Percentiles rank a stretch among this genome's conserved stretches.
Evolutionary conservation across 371 early-diverging fungal species (phyloP).

Genomic region (Zopfochytrium polystomum): DNA sequence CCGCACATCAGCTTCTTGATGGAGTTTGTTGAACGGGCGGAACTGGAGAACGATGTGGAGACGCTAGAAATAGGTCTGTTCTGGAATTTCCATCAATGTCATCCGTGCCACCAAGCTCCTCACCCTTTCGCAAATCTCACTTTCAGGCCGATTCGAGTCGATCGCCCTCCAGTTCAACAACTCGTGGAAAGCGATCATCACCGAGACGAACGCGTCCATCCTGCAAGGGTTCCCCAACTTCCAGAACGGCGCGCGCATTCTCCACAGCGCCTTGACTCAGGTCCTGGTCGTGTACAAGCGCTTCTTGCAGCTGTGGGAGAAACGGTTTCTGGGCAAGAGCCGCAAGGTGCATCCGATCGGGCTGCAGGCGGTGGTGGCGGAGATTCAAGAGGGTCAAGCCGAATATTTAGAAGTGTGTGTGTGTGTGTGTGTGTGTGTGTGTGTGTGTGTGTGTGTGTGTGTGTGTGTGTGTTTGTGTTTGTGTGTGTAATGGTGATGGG

Average conservation of each 20-base stretch:
- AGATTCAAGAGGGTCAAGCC: slow-evolving; percentile 59
- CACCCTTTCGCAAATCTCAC: too few relatives aligned
- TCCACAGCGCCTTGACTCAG: slow-evolving; percentile 82
- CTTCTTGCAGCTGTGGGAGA: slow-evolving; percentile 73
- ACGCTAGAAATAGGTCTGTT: slow-evolving; percentile 30
- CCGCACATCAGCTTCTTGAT: slow-evolving; percentile 75
- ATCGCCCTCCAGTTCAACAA: slow-evolving; percentile 71
- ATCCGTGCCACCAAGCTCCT: too few relatives aligned
- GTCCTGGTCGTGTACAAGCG: slow-evolving; percentile 84
- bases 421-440: too few relatives aligned
- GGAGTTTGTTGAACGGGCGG: slow-evolving; percentile 67
- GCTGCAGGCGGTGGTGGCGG: slow-evolving; percentile 87
- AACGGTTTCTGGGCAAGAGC: slow-evolving; percentile 54
- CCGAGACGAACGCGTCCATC: slow-evolving; percentile 73
- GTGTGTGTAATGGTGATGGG: too few relatives aligned
- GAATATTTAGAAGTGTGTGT: too few relatives aligned
- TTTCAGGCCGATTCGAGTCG: slow-evolving; percentile 54
- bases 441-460: too few relatives aligned
- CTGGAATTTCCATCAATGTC: too few relatives aligned
- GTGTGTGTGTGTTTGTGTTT: too few relatives aligned
- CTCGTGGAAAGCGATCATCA: slow-evolving; percentile 73
- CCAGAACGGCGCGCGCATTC: slow-evolving; percentile 80
- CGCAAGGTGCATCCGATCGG: slow-evolving; percentile 70
- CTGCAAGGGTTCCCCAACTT: slow-evolving; percentile 89
- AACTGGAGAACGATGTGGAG: slow-evolving; percentile 50